phyloP scores from a whole-genome alignment of 164 flowering plant species.

The Saururus chinensis region DNA sequence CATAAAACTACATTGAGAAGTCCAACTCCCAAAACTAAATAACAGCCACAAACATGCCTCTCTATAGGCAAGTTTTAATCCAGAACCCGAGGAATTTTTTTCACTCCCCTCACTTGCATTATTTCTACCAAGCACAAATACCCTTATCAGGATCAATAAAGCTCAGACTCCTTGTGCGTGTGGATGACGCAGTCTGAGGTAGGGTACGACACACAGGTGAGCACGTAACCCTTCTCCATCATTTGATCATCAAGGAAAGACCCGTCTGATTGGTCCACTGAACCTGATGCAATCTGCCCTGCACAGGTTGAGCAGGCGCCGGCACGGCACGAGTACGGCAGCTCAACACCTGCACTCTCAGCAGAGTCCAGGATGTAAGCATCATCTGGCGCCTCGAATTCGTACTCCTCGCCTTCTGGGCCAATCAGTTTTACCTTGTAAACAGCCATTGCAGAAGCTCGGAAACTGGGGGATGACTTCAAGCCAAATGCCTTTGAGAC shows the following conservation, averaged over 20 bases:
- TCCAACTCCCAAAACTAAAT: too few relatives aligned
- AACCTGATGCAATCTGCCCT: constrained; percentile 40
- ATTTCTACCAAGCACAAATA: not conserved
- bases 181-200: constrained; percentile 56
- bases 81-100: not conserved
- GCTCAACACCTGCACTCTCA: constrained; percentile 54
- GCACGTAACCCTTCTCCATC: constrained; percentile 45
- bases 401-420: constrained; percentile 50
- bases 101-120: not conserved
- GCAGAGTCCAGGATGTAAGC: constrained; percentile 61
- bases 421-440: constrained; percentile 66
- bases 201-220: constrained; percentile 69
- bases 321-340: constrained; percentile 80
- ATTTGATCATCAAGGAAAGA: constrained; percentile 64
- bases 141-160: constrained; percentile 21
- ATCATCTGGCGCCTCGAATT: constrained; percentile 68
- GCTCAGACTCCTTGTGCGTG: constrained; percentile 71
- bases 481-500: constrained; percentile 41
- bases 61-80: too few relatives aligned
- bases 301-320: constrained; percentile 86
- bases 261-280: constrained; percentile 70
- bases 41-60: too few relatives aligned
- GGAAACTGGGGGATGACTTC: constrained; percentile 27
- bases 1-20: too few relatives aligned
- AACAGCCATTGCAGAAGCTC: constrained; percentile 38